A percentile compares a stretch with the other conserved stretches of the same genome.
Conservation (phyloP, 768 basidiomycete genomes). For the Leccinum barrowsii region DNA sequence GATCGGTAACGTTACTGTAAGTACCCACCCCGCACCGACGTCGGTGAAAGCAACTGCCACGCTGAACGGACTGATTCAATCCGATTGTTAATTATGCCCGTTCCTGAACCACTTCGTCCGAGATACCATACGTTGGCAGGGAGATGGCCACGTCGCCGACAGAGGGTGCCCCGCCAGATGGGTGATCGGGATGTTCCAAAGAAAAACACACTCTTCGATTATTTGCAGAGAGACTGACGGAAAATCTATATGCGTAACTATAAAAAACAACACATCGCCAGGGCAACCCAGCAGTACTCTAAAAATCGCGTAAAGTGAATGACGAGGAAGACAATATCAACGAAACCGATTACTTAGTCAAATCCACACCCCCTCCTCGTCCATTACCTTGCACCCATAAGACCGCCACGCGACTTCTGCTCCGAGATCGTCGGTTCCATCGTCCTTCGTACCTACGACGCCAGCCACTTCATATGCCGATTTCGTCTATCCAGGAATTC, state of each 20-base stretch:
- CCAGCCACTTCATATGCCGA: conserved; percentile 46
- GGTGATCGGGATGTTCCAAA: background rate
- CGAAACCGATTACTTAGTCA: background rate
- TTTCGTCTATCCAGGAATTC: conserved; percentile 30
- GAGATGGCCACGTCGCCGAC: background rate
- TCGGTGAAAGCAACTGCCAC: too few relatives aligned
- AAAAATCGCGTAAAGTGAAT: background rate
- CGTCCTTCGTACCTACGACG: conserved; percentile 41
- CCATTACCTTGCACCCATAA: conserved; percentile 40
- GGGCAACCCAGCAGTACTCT: background rate
- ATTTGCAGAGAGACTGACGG: background rate
- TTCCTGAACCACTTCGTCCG: background rate
- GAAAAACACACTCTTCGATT: background rate
- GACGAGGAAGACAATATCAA: background rate
- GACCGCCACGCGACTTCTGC: conserved; percentile 46
- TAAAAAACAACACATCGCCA: background rate
- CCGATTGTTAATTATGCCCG: background rate
- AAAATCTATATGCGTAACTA: background rate
- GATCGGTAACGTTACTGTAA: background rate
- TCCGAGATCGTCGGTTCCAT: conserved; percentile 45
- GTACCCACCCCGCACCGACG: background rate
- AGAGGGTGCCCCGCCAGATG: background rate
- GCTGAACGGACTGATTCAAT: too few relatives aligned
- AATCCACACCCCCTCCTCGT: conserved; percentile 19
- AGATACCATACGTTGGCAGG: background rate